phyloP scores from a whole-genome alignment of 2,329 filamentous ascomycete species.

The Diaporthe amygdali region DNA sequence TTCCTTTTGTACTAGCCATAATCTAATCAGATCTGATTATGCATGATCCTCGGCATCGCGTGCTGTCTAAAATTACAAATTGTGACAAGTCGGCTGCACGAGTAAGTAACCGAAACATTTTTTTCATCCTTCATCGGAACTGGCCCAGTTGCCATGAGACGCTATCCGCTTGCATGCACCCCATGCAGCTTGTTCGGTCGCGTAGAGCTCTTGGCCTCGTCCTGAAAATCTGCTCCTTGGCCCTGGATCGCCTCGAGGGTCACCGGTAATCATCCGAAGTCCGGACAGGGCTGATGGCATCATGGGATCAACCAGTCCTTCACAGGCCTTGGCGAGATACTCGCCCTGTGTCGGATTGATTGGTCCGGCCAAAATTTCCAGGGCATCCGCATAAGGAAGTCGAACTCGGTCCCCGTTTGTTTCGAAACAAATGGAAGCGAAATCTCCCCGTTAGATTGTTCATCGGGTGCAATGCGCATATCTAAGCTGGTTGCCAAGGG shows the following conservation, averaged over 20 bases:
- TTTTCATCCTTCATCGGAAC: not conserved
- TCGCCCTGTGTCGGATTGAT: not conserved
- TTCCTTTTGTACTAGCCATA: not conserved
- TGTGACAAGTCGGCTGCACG: not conserved
- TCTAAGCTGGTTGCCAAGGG: not conserved
- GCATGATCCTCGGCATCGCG: not conserved
- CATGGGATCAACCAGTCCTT: not conserved
- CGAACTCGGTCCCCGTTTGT: not conserved
- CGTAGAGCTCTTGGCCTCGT: not conserved
- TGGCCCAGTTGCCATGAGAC: not conserved
- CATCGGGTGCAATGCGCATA: not conserved
- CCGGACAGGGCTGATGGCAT: conserved; percentile 5
- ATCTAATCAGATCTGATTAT: not conserved
- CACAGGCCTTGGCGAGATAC: not conserved
- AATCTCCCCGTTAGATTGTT: not conserved
- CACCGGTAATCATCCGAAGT: not conserved
- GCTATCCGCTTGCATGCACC: not conserved
- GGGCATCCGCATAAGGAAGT: not conserved
- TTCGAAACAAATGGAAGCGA: not conserved
- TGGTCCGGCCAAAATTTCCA: not conserved
- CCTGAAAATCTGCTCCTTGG: not conserved
- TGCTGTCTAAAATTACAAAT: not conserved
- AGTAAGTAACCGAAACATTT: not conserved
- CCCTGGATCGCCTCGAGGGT: not conserved
- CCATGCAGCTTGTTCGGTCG: not conserved